Evolutionary conservation across 148 eudicot genomes (phyloP), one percentile per base, ranked within the genome.

Genomic region (Gaultheria prostrata): DNA sequence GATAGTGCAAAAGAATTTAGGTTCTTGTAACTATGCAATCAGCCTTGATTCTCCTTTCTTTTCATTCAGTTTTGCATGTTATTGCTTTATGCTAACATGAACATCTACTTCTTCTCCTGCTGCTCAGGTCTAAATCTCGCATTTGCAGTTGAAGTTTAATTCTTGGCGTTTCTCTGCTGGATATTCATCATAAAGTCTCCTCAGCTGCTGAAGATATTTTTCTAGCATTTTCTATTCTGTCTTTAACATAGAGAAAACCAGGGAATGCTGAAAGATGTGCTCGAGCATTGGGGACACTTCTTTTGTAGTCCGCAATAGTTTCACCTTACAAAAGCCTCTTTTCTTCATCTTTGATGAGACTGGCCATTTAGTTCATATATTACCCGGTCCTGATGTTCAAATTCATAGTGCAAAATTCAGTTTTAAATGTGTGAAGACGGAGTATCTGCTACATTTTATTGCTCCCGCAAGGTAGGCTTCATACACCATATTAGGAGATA

Each of bases 221-320:
- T 81, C 67, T 20, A 70, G 56, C 82, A 77, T 75, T 85, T 50
- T 77, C 76, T 80, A 32, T 80, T 78, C 39, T 54, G 79, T 43
- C 48, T 81, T 50, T 39, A 17, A 43, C 11, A 12, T 76, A 80
- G 85, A 76, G 82, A 76, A 76, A 76, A 21, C 77, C 77, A 81
- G 85, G 93, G 90, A 89, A 91, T 89, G 93, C 91, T 86, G 88
- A 85, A 88, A 83, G 83, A 89, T 91, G 93, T 85, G 88, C 77
- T 28, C 63, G 80, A 81, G 75, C 78, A 57, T 73, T 82, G 74
- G 39, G 78, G 78, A 67, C 49, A 74, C 80, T 80, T 78, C 75
- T 59, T 79, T 73, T 82, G 85, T 79, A 71, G 84, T 83, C 61
- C 81, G 63, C 76, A 8, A 71, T 48, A 71, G 49, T 63, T 35